These are phyloP conservation scores for Ceratobasidium sp. DNA, from an alignment of 1,284 basidiomycete genomes.

Conservation along the genomic window DNA sequence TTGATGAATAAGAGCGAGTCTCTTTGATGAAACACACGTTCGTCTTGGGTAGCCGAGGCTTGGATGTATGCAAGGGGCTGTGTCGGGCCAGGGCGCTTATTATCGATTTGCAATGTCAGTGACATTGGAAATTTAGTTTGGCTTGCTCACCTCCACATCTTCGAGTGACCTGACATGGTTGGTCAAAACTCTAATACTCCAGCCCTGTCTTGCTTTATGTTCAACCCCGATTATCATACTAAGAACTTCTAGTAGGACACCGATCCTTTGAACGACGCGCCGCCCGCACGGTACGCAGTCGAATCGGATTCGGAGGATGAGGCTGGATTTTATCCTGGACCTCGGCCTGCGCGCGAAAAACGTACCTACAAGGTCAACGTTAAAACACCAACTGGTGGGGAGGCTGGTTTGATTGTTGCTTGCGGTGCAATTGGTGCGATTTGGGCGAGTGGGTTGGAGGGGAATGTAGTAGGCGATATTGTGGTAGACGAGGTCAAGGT, in stretches of 20 bases:
- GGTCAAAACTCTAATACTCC: too few relatives aligned
- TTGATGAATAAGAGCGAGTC: constrained; percentile 35
- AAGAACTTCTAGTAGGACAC: constrained; percentile 33
- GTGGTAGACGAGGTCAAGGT: constrained; percentile 25
- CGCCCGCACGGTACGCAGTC: constrained; percentile 44
- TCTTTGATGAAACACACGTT: background rate
- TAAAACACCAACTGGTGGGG: background rate
- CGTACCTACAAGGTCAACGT: constrained; percentile 23
- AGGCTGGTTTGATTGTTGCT: constrained; percentile 7
- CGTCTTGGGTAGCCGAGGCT: too few relatives aligned
- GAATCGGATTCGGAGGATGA: constrained; percentile 46
- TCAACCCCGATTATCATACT: too few relatives aligned
- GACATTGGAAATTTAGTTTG: too few relatives aligned
- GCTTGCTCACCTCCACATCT: too few relatives aligned
- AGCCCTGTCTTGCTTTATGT: too few relatives aligned
- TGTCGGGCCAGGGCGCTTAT: background rate
- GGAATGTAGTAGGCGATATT: constrained; percentile 5
- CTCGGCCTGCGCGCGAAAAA: background rate
- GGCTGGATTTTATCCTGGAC: constrained; percentile 23
- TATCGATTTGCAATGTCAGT: too few relatives aligned
- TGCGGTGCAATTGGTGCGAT: constrained; percentile 16
- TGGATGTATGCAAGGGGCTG: too few relatives aligned
- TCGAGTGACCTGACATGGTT: too few relatives aligned
- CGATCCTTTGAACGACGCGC: constrained; percentile 42
- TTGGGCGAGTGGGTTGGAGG: constrained; percentile 24